Conservation (phyloP, 371 early-diverging fungal species). For the Circinella umbellata region DNA sequence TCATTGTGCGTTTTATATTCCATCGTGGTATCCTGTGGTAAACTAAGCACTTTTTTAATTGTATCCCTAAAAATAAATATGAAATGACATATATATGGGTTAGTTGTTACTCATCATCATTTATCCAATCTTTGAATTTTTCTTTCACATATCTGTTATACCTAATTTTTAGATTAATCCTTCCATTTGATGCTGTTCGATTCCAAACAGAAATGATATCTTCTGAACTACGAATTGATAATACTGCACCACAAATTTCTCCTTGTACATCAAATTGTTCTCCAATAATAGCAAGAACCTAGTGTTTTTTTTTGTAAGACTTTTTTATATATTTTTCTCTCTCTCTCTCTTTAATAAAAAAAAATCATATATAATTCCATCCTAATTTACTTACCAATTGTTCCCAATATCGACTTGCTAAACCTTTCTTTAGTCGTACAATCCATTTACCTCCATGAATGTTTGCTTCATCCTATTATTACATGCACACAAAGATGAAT, state of each 20-base stretch:
- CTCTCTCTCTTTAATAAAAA: not conserved
- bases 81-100: too few species aligned
- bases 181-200: constrained; percentile 80
- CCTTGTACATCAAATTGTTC: constrained; percentile 89
- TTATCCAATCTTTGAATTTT: not conserved
- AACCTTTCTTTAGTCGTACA: constrained; percentile 92
- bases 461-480: constrained; percentile 77
- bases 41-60: constrained; percentile 80
- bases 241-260: constrained; percentile 95
- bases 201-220: constrained; percentile 98
- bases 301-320: too few species aligned
- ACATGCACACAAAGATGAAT: too few species aligned
- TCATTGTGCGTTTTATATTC: constrained; percentile 97
- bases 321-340: too few species aligned
- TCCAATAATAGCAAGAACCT: constrained; percentile 90
- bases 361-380: not conserved
- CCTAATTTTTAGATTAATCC: constrained; percentile 85
- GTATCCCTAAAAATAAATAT: constrained; percentile 73
- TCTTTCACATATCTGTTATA: constrained; percentile 14
- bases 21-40: constrained; percentile 89
- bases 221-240: constrained; percentile 92
- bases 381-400: constrained; percentile 57
- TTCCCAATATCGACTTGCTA: constrained; percentile 96
- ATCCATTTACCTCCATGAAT: constrained; percentile 98
- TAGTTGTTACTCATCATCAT: not conserved